phyloP scores from a whole-genome alignment of 805 yeast genomes.

The Tetrapisispora iriomotensis region DNA sequence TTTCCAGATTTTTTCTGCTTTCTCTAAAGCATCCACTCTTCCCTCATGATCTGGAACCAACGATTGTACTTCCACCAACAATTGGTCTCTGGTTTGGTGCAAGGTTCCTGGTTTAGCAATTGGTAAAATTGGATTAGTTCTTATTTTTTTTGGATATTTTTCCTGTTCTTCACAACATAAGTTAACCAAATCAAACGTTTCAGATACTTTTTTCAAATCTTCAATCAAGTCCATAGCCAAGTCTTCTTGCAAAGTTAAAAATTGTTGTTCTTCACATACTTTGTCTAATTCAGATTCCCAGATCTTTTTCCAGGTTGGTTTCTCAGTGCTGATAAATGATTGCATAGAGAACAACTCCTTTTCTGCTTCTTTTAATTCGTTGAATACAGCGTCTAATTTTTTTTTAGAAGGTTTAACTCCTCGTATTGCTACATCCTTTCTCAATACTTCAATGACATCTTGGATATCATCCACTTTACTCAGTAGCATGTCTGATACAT shows the following conservation, averaged over 20 bases:
- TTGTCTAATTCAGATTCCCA: conserved; percentile 89
- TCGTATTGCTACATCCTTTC: conserved; percentile 85
- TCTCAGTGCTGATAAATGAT: conserved; percentile 57
- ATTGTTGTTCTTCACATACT: conserved; percentile 90
- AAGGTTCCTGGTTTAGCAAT: conserved; percentile 56
- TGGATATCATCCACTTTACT: conserved; percentile 84
- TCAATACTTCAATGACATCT: conserved; percentile 78
- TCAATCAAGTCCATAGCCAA: conserved; percentile 68
- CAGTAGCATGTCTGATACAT: conserved; percentile 63
- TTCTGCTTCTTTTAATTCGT: conserved; percentile 55
- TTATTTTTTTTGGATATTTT: conserved; percentile 42
- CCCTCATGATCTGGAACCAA: conserved; percentile 76
- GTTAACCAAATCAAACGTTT: conserved; percentile 73
- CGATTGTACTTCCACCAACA: conserved; percentile 68
- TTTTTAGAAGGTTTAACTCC: conserved; percentile 74
- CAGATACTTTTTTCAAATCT: conserved; percentile 70
- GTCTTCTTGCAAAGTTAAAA: conserved; percentile 82
- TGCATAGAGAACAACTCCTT: conserved; percentile 43
- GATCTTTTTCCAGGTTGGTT: conserved; percentile 76
- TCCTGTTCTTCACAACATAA: conserved; percentile 71
- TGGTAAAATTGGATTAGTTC: conserved; percentile 30
- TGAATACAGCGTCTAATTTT: conserved; percentile 55
- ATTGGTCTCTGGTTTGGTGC: conserved; percentile 59
- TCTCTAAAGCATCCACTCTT: conserved; percentile 79
- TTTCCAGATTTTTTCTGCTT: conserved; percentile 73